These are phyloP conservation scores for Phytophthora pini DNA, from an alignment of 352 stramenopile genomes.

Conservation along the genomic window DNA sequence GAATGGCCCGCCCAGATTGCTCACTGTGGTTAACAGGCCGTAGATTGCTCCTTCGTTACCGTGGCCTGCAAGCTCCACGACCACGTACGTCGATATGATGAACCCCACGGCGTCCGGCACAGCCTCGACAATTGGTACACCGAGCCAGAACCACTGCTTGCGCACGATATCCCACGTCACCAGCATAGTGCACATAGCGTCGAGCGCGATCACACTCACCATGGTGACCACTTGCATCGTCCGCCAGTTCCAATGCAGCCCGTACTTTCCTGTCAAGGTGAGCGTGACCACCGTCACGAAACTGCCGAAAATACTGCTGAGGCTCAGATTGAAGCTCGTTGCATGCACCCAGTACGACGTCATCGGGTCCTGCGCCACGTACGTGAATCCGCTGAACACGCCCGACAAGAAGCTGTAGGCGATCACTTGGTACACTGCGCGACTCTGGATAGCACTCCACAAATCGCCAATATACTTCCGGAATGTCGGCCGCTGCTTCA, in stretches of 20 bases:
- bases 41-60: constrained; percentile 68
- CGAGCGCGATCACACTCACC: constrained; percentile 49
- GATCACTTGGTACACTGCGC: constrained; percentile 64
- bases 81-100: constrained; percentile 63
- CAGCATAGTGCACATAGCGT: constrained; percentile 58
- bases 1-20: constrained; percentile 52
- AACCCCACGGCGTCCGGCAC: constrained; percentile 52
- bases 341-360: constrained; percentile 58
- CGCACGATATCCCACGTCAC: constrained; percentile 60
- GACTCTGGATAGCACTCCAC: constrained; percentile 51
- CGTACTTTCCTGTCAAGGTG: constrained; percentile 54
- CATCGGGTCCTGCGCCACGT: constrained; percentile 55
- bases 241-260: constrained; percentile 61
- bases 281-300: constrained; percentile 51
- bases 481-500: constrained; percentile 37
- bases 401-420: constrained; percentile 51
- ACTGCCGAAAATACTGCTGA: constrained; percentile 53
- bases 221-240: constrained; percentile 53
- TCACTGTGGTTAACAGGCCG: constrained; percentile 60
- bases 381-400: constrained; percentile 55
- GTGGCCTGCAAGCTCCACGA: constrained; percentile 59
- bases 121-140: constrained; percentile 52
- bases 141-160: constrained; percentile 66
- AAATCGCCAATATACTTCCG: constrained; percentile 49
- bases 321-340: constrained; percentile 52